phyloP scores from a whole-genome alignment of 495 filamentous ascomycete genomes.

The Choiromyces venosus region DNA sequence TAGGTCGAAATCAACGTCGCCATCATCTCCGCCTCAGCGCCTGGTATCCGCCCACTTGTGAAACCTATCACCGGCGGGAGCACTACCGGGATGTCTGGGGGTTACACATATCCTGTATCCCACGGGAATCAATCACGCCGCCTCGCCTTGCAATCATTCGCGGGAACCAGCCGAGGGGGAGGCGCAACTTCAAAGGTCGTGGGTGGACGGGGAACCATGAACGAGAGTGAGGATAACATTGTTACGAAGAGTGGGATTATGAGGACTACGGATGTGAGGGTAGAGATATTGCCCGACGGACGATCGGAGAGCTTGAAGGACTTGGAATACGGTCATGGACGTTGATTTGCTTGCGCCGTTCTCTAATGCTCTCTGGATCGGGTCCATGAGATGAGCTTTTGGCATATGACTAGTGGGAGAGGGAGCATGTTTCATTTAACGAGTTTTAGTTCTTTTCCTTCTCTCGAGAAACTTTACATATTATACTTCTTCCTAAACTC shows the following conservation, averaged over 20 bases:
- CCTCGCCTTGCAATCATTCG: slow-evolving; percentile 43
- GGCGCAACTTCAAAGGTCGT: slow-evolving; percentile 23
- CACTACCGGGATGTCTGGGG: slow-evolving; percentile 6
- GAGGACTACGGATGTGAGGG: slow-evolving; percentile 38
- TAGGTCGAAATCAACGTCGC: slow-evolving; percentile 41
- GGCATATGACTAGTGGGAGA: background rate
- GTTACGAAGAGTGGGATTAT: slow-evolving; percentile 24
- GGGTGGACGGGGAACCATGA: slow-evolving; percentile 8
- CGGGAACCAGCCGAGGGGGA: slow-evolving; percentile 7
- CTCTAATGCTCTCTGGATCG: background rate
- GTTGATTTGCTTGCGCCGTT: background rate
- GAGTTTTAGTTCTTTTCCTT: background rate
- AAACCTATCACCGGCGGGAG: slow-evolving; percentile 17
- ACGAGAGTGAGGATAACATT: slow-evolving; percentile 37
- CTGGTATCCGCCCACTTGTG: slow-evolving; percentile 37
- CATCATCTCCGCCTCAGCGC: slow-evolving; percentile 40
- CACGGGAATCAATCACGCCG: slow-evolving; percentile 35
- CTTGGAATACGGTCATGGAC: slow-evolving; percentile 10
- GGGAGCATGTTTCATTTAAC: background rate
- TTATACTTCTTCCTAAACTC: background rate
- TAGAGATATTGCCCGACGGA: slow-evolving; percentile 25
- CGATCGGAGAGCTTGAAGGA: slow-evolving; percentile 12
- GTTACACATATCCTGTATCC: background rate
- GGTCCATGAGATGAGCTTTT: background rate
- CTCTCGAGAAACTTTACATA: too few species aligned